Conservation (phyloP, 2,329 filamentous ascomycete genomes). For the Colletotrichum gigasporum region DNA sequence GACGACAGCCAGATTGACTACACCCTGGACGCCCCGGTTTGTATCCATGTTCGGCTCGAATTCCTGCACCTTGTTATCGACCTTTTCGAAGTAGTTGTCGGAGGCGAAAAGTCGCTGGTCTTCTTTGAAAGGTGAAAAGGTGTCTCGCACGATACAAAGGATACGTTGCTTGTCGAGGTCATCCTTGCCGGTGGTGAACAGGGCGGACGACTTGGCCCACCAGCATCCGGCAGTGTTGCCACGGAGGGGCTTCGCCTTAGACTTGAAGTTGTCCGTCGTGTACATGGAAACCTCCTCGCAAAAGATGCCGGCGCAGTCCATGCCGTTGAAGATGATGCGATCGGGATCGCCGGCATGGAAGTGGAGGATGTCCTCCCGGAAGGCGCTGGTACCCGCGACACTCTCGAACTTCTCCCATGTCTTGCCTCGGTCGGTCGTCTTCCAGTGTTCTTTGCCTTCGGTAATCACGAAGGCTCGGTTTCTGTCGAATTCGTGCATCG, state of each 20-base stretch:
- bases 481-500: conserved; percentile 82
- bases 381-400: conserved; percentile 64
- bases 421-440: conserved; percentile 84
- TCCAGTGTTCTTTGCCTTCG: conserved; percentile 75
- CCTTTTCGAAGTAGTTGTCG: conserved; percentile 79
- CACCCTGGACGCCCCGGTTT: conserved; percentile 78
- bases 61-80: conserved; percentile 61
- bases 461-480: conserved; percentile 85
- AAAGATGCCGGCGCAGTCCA: conserved; percentile 71
- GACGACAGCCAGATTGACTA: conserved; percentile 83
- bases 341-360: conserved; percentile 88
- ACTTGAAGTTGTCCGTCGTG: conserved; percentile 86
- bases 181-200: conserved; percentile 76
- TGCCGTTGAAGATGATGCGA: conserved; percentile 85
- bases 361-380: conserved; percentile 62
- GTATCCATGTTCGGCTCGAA: conserved; percentile 82
- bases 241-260: conserved; percentile 70
- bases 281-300: conserved; percentile 75
- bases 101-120: conserved; percentile 84
- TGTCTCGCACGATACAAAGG: conserved; percentile 81
- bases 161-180: conserved; percentile 76
- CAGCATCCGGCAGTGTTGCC: conserved; percentile 79
- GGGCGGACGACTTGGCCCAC: conserved; percentile 83
- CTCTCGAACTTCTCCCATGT: conserved; percentile 81
- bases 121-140: conserved; percentile 74